A percentile compares a stretch with the other conserved stretches of the same genome.
Evolutionary conservation across 176 grass and related monocot species (phyloP).

Genomic region (Carex pumila): DNA sequence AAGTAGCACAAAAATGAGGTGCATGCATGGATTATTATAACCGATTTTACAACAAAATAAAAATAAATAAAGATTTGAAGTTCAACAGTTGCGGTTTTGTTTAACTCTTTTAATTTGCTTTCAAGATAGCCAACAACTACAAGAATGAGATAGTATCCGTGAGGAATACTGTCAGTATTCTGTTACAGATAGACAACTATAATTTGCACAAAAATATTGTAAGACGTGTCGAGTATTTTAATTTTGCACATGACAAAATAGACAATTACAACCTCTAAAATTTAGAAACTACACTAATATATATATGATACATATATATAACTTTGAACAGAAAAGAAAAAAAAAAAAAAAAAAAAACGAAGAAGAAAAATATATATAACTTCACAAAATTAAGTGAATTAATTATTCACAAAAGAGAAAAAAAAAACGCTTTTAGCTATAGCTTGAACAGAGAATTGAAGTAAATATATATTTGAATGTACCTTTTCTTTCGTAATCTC

Average conservation of each 20-base stretch:
- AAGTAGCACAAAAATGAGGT: no score
- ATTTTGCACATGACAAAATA: not conserved
- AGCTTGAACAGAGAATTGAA: not conserved
- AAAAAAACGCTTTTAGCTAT: not conserved
- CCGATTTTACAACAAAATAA: not conserved
- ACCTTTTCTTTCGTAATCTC: conserved; percentile 62
- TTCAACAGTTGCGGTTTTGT: not conserved
- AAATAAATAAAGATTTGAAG: not conserved
- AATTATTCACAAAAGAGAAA: not conserved
- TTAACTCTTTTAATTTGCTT: not conserved
- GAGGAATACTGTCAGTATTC: no score
- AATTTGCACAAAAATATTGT: no score
- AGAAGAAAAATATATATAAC: not conserved
- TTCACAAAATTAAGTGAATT: not conserved
- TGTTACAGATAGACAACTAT: no score
- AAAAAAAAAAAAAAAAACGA: no score
- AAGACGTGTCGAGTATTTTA: not conserved
- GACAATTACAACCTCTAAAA: not conserved
- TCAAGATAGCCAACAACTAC: not conserved
- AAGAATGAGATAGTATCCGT: no score
- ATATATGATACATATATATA: not conserved
- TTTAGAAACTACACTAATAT: not conserved
- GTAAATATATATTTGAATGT: not conserved
- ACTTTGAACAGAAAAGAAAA: no score
- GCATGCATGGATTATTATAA: no score